Evolutionary conservation across 2,329 filamentous ascomycete genomes (phyloP).

Genomic region (Bertia moriformis): DNA sequence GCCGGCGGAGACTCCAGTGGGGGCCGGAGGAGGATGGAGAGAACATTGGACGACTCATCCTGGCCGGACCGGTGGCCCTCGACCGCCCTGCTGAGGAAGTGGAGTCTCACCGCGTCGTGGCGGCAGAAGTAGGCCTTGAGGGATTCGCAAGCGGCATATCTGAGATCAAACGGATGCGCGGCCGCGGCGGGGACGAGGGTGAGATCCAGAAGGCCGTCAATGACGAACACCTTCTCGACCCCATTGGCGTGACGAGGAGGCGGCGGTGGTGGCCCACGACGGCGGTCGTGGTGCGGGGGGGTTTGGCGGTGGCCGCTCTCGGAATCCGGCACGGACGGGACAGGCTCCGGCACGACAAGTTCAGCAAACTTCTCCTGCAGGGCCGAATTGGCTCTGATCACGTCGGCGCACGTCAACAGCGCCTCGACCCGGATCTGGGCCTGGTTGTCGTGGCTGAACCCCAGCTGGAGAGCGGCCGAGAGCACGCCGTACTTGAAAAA

Average conservation of each 20-base stretch:
- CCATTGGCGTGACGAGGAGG: constrained; percentile 23
- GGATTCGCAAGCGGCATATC: constrained; percentile 75
- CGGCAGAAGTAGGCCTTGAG: constrained; percentile 83
- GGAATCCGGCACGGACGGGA: constrained; percentile 20
- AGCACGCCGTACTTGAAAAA: constrained; percentile 76
- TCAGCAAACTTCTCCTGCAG: constrained; percentile 85
- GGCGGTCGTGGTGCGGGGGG: constrained; percentile 5
- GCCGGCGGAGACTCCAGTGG: constrained; percentile 40
- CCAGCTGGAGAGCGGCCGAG: constrained; percentile 65
- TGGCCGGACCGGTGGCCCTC: constrained; percentile 66
- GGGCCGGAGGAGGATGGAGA: constrained; percentile 66
- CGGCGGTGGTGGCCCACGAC: constrained; percentile 16
- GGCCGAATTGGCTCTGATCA: constrained; percentile 66
- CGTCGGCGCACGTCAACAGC: constrained; percentile 69
- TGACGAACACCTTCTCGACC: constrained; percentile 65
- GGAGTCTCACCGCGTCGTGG: constrained; percentile 65
- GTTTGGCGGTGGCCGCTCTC: constrained; percentile 13
- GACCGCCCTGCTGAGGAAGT: constrained; percentile 79
- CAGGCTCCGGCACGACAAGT: constrained; percentile 57
- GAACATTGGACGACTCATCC: constrained; percentile 74
- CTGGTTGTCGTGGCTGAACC: constrained; percentile 61
- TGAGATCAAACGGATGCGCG: constrained; percentile 61
- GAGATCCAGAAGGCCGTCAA: constrained; percentile 79
- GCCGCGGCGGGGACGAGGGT: constrained; percentile 54
- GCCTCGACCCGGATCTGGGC: constrained; percentile 54